These are phyloP conservation scores for Hemileia vastatrix DNA, from an alignment of 1,284 basidiomycete genomes.

Conservation along the genomic window DNA sequence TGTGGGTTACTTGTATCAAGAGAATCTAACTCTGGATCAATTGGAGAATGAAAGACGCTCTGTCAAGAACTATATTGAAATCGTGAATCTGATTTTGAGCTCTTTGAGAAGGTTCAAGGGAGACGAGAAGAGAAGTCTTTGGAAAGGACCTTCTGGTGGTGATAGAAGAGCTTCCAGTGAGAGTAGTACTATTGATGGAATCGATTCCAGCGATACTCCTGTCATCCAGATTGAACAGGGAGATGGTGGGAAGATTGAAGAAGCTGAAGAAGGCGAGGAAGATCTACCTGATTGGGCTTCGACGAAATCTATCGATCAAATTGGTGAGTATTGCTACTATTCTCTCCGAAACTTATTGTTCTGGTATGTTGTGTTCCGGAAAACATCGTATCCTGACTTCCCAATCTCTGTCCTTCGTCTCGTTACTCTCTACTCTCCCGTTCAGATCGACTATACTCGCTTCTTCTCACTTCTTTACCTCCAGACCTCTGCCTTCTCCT, in stretches of 20 bases:
- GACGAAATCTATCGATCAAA: constrained; percentile 49
- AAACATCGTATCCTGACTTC: no score
- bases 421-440: constrained; percentile 10
- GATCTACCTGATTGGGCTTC: constrained; percentile 66
- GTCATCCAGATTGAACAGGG: constrained; percentile 49
- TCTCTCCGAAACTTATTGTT: constrained; percentile 47
- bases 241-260: constrained; percentile 45
- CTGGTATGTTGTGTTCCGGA: constrained; percentile 51
- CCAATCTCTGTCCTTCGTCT: no score
- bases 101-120: constrained; percentile 51
- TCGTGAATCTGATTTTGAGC: constrained; percentile 61
- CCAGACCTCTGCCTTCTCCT: constrained; percentile 45
- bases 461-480: constrained; percentile 51
- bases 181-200: constrained; percentile 37
- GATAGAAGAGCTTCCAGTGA: constrained; percentile 56
- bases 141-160: constrained; percentile 50
- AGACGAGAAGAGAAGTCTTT: constrained; percentile 13
- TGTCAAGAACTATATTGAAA: constrained; percentile 57
- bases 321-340: not conserved
- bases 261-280: constrained; percentile 50
- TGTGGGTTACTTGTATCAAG: constrained; percentile 66
- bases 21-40: constrained; percentile 54
- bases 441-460: constrained; percentile 55
- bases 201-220: not conserved
- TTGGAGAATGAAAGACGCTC: constrained; percentile 54